These are phyloP conservation scores for Candida ulmi DNA, from an alignment of 805 yeast species.

Conservation along the genomic window DNA sequence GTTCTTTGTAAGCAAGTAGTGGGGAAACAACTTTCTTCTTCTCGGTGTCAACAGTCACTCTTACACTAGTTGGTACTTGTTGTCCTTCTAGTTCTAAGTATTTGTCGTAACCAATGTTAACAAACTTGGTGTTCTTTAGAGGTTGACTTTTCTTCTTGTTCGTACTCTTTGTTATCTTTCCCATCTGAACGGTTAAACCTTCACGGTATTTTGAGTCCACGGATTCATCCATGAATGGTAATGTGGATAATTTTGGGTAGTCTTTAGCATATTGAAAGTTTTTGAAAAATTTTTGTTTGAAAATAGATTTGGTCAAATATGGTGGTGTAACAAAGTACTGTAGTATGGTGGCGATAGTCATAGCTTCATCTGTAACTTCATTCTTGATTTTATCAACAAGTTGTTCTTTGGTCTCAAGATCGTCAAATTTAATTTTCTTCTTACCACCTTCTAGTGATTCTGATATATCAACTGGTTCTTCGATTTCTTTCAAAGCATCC, in stretches of 20 bases:
- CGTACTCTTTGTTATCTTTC: constrained; percentile 26
- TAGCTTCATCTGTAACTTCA: constrained; percentile 30
- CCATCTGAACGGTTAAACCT: constrained; percentile 46
- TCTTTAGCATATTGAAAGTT: constrained; percentile 60
- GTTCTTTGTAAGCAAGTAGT: constrained; percentile 57
- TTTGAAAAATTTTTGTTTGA: constrained; percentile 39
- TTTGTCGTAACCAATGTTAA: constrained; percentile 65
- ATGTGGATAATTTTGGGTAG: constrained; percentile 63
- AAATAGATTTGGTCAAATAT: constrained; percentile 61
- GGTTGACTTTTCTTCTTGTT: constrained; percentile 42
- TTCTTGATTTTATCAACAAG: constrained; percentile 9
- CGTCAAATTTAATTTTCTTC: constrained; percentile 30
- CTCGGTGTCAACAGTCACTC: constrained; percentile 74
- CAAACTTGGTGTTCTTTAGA: constrained; percentile 58
- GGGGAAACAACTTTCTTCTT: constrained; percentile 65
- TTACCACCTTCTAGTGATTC: constrained; percentile 17
- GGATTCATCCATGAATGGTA: constrained; percentile 63
- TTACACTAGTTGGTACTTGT: constrained; percentile 68
- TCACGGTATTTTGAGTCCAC: constrained; percentile 46
- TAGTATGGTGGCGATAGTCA: constrained; percentile 60
- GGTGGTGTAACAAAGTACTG: constrained; percentile 86
- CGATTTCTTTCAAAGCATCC: constrained; percentile 37
- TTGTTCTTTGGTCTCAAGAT: constrained; percentile 14
- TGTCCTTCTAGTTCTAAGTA: constrained; percentile 52
- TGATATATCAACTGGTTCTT: constrained; percentile 14